Evolutionary conservation across 2,329 filamentous ascomycete genomes (phyloP).

Genomic region (Colletotrichum siamense): DNA sequence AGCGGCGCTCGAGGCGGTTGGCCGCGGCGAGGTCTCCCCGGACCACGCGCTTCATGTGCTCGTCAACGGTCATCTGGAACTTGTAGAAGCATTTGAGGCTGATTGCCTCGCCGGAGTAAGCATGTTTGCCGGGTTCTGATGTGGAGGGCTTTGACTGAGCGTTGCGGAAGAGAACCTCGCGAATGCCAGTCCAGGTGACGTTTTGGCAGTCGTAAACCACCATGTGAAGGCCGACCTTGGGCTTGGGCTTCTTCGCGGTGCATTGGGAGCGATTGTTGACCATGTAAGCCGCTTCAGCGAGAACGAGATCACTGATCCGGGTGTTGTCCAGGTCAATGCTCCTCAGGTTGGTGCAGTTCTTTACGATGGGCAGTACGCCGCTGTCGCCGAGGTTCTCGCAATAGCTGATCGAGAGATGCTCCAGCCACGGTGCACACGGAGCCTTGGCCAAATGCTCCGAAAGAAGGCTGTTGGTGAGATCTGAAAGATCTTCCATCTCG

Average conservation of each 20-base stretch:
- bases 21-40: slow-evolving; percentile 78
- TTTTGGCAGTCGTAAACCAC: slow-evolving; percentile 92
- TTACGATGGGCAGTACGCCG: slow-evolving; percentile 84
- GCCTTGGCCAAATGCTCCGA: slow-evolving; percentile 76
- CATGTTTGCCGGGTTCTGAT: slow-evolving; percentile 42
- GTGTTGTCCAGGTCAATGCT: slow-evolving; percentile 93
- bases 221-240: slow-evolving; percentile 71
- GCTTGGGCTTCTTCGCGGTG: slow-evolving; percentile 45
- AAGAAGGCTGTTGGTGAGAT: slow-evolving; percentile 77
- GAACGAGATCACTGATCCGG: slow-evolving; percentile 82
- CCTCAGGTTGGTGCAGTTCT: slow-evolving; percentile 71
- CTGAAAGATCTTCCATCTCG: slow-evolving; percentile 84
- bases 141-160: slow-evolving; percentile 68
- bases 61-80: slow-evolving; percentile 93
- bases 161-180: slow-evolving; percentile 86
- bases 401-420: slow-evolving; percentile 87
- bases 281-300: slow-evolving; percentile 85
- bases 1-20: slow-evolving; percentile 82
- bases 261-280: slow-evolving; percentile 67
- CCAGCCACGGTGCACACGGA: slow-evolving; percentile 73
- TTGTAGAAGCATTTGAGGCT: slow-evolving; percentile 92
- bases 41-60: slow-evolving; percentile 87
- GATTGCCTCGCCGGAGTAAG: slow-evolving; percentile 80
- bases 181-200: slow-evolving; percentile 90
- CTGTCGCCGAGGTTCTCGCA: slow-evolving; percentile 85